Conservation (phyloP, 768 basidiomycete genomes). For the Leccinum boreale region DNA sequence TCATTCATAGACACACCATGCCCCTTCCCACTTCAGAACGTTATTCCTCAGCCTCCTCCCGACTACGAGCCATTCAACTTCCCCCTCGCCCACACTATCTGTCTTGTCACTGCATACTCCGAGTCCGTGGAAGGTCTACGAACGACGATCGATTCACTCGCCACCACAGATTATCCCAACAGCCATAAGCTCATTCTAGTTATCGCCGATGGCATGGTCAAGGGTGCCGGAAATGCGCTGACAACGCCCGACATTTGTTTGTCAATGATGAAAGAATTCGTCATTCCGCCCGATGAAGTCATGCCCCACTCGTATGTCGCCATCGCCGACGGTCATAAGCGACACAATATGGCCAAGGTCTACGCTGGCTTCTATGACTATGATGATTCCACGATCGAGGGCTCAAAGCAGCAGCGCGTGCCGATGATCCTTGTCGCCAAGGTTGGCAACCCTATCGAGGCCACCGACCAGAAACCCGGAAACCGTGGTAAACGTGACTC, state of each 20-base stretch:
- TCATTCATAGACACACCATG: constrained; percentile 70
- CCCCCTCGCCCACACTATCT: constrained; percentile 90
- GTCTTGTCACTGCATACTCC: constrained; percentile 97
- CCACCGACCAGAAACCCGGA: constrained; percentile 88
- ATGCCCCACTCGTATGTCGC: constrained; percentile 96
- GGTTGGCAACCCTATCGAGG: constrained; percentile 88
- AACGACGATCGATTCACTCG: constrained; percentile 96
- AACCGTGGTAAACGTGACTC: constrained; percentile 99
- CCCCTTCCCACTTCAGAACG: constrained; percentile 88
- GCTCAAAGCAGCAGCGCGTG: constrained; percentile 92
- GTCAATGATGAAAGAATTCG: constrained; percentile 95
- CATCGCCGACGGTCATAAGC: constrained; percentile 99
- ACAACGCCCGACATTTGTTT: constrained; percentile 94
- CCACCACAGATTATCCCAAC: constrained; percentile 98
- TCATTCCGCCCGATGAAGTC: constrained; percentile 77
- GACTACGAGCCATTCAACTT: constrained; percentile 97
- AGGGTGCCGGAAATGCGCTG: constrained; percentile 85
- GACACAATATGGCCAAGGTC: constrained; percentile 99
- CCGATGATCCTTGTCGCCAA: constrained; percentile 97
- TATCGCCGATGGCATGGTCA: constrained; percentile 98
- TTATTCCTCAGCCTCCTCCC: constrained; percentile 87
- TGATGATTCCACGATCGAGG: constrained; percentile 85
- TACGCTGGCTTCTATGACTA: constrained; percentile 98
- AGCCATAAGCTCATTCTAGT: constrained; percentile 94
- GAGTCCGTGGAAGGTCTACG: constrained; percentile 95